phyloP scores from a whole-genome alignment of 2,329 filamentous ascomycete genomes.

The Stagonosporopsis rhizophila region DNA sequence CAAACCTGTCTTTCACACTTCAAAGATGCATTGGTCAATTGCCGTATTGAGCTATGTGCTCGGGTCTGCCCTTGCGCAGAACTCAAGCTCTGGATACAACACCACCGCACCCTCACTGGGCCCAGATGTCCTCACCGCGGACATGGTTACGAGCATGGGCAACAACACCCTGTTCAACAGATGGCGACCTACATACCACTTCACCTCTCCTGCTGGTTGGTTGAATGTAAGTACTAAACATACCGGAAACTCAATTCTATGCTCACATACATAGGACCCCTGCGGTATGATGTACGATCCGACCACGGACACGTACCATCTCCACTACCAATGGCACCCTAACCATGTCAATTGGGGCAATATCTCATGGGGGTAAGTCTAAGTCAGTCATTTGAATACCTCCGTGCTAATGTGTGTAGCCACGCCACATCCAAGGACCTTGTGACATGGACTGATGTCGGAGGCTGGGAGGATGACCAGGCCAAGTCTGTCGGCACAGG shows the following conservation, averaged over 20 bases:
- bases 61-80: slow-evolving; percentile 32
- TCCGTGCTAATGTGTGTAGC: slow-evolving; percentile 53
- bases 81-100: slow-evolving; percentile 9
- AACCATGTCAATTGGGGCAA: slow-evolving; percentile 58
- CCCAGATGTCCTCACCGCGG: slow-evolving; percentile 37
- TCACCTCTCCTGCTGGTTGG: slow-evolving; percentile 58
- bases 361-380: slow-evolving; percentile 47
- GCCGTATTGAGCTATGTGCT: slow-evolving; percentile 37
- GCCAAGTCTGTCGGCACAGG: slow-evolving; percentile 51
- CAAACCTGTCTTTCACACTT: slow-evolving; percentile 4
- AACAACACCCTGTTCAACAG: slow-evolving; percentile 59
- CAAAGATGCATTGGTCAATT: slow-evolving; percentile 32
- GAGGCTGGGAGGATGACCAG: slow-evolving; percentile 56
- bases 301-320: slow-evolving; percentile 56
- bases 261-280: slow-evolving; percentile 50
- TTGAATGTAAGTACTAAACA: slow-evolving; percentile 48
- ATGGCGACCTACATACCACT: slow-evolving; percentile 57
- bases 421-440: slow-evolving; percentile 61
- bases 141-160: slow-evolving; percentile 43
- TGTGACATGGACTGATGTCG: slow-evolving; percentile 54
- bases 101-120: slow-evolving; percentile 17
- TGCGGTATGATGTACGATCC: slow-evolving; percentile 61
- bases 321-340: slow-evolving; percentile 62
- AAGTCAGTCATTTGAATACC: not conserved
- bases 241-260: not conserved